Conservation (phyloP, 208 protist genomes). For the Phytomonas francai region DNA sequence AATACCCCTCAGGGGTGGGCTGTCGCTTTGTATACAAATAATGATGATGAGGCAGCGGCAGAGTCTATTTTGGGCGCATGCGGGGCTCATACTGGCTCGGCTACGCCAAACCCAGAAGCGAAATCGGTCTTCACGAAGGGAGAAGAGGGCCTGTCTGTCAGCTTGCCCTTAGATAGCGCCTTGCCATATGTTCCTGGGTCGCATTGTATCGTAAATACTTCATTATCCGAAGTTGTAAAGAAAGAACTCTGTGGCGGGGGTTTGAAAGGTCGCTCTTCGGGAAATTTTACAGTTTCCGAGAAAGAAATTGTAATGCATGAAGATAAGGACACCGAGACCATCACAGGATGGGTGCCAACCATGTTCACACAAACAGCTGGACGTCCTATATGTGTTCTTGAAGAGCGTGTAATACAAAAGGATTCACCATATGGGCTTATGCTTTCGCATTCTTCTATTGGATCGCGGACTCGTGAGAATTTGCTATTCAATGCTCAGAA, state of each 20-base stretch:
- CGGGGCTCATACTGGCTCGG: background rate
- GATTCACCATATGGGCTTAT: slow-evolving; percentile 32
- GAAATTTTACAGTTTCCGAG: background rate
- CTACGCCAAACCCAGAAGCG: background rate
- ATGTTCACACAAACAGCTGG: slow-evolving; percentile 56
- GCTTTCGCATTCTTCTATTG: background rate
- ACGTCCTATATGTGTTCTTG: slow-evolving; percentile 44
- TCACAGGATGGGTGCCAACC: slow-evolving; percentile 33
- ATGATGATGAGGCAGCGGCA: background rate
- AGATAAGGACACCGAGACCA: background rate
- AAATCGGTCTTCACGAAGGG: background rate
- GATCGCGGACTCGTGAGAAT: background rate
- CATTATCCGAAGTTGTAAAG: background rate
- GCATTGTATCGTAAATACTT: background rate
- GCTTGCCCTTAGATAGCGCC: background rate
- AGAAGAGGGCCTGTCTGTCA: background rate
- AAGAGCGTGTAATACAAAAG: slow-evolving; percentile 20
- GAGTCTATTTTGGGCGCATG: background rate
- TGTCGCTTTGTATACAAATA: background rate
- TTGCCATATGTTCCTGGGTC: background rate
- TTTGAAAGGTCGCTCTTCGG: background rate
- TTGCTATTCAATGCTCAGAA: background rate
- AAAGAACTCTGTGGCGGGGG: background rate
- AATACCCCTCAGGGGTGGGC: background rate
- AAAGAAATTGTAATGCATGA: background rate